These are phyloP conservation scores for Chrysosporium queenslandicum DNA, from an alignment of 2,329 filamentous ascomycete species.

Conservation along the genomic window DNA sequence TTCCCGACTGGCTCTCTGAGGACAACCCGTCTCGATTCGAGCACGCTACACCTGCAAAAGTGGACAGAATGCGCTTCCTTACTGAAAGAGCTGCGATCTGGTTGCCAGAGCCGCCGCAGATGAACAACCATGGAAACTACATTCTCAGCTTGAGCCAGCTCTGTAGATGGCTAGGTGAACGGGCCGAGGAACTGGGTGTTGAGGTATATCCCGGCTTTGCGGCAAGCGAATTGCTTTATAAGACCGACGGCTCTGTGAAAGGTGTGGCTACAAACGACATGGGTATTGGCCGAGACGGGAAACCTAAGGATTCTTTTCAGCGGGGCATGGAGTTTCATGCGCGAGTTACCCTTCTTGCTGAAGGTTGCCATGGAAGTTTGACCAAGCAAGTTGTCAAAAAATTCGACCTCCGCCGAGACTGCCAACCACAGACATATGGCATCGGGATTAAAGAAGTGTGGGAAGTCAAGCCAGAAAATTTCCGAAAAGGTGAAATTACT, in stretches of 20 bases:
- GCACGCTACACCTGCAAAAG: constrained; percentile 70
- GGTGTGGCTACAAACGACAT: constrained; percentile 95
- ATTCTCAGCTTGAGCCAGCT: constrained; percentile 94
- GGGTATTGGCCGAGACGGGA: constrained; percentile 69
- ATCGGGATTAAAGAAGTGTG: constrained; percentile 94
- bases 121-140: constrained; percentile 97
- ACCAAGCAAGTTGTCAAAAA: constrained; percentile 93
- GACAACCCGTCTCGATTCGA: constrained; percentile 81
- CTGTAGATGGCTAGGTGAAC: constrained; percentile 87
- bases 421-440: constrained; percentile 89
- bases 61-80: constrained; percentile 87
- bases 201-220: constrained; percentile 96
- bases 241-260: constrained; percentile 73
- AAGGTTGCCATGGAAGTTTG: constrained; percentile 91
- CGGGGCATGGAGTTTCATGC: constrained; percentile 98
- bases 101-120: constrained; percentile 83
- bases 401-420: constrained; percentile 79
- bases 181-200: constrained; percentile 91
- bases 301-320: constrained; percentile 83
- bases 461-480: constrained; percentile 90
- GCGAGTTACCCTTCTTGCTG: constrained; percentile 77
- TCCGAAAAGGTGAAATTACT: constrained; percentile 70
- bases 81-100: constrained; percentile 70
- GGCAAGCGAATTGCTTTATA: constrained; percentile 83
- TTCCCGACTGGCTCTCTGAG: constrained; percentile 88